These are phyloP conservation scores for Penicillium brasilianum DNA, from an alignment of 2,329 filamentous ascomycete genomes.

Conservation along the genomic window DNA sequence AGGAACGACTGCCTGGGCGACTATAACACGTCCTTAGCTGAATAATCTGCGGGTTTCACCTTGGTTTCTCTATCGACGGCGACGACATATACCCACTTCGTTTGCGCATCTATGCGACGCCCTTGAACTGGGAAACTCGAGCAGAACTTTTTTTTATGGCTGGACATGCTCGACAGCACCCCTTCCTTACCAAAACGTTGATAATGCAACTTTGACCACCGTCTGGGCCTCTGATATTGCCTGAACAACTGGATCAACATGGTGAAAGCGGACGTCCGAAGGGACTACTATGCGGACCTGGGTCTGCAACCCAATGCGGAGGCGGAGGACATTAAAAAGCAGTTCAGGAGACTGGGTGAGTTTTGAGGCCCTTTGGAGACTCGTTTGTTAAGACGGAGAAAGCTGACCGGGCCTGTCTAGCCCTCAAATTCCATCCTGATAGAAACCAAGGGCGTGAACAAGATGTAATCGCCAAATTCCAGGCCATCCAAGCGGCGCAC, in stretches of 20 bases:
- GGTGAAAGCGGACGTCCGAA: conserved; percentile 70
- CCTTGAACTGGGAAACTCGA: conserved; percentile 4
- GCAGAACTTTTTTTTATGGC: conserved; percentile 7
- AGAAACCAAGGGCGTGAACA: conserved; percentile 82
- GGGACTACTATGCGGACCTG: conserved; percentile 86
- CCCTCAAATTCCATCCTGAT: conserved; percentile 85
- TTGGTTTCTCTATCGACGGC: neutral
- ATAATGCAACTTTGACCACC: conserved; percentile 24
- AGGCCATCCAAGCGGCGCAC: conserved; percentile 83
- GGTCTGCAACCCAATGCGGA: conserved; percentile 72
- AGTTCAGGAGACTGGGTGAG: conserved; percentile 81
- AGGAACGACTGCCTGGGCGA: neutral
- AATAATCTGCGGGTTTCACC: neutral
- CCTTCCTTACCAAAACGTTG: conserved; percentile 11
- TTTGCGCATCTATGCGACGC: conserved; percentile 9
- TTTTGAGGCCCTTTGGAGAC: neutral
- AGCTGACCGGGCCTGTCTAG: conserved; percentile 49
- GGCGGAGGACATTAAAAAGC: conserved; percentile 78
- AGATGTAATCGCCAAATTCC: conserved; percentile 81
- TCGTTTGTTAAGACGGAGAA: neutral
- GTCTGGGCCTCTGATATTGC: conserved; percentile 18
- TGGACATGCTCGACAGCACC: conserved; percentile 25
- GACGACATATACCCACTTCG: neutral
- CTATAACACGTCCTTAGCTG: neutral
- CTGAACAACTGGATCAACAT: conserved; percentile 53